Evolutionary conservation across 305 asterid genomes (phyloP), one percentile per base, ranked within the genome.

Genomic region (Solanum hybrid): DNA sequence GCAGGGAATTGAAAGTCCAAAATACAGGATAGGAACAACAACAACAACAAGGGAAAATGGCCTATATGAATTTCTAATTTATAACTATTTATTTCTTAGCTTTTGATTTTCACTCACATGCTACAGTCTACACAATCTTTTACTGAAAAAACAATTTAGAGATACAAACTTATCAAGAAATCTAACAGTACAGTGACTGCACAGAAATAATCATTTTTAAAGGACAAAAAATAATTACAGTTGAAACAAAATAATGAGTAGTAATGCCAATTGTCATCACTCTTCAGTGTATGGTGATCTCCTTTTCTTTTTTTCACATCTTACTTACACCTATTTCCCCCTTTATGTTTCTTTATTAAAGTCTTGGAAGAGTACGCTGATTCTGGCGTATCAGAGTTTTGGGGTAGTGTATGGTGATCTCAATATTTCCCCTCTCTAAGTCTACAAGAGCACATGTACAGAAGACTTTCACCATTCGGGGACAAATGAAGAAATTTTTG

Each of bases 391-490:
- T 91, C 99, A 96, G 91, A 95, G 98, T 90, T 97, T 97, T 51
- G 99, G 99, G 83, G 98, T 96, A 39, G 99, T 97, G 24, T 97
- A 97, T 89, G 99, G 99, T 4, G 99, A 97, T 95, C 98, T 97
- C 29, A 95, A 97, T 92, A 97, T 97, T 91, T 97, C 99, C 80
- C 99, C 98, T 31, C 94, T 97, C 29, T 97, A 97, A 89, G 99
- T 96, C 40, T 97, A 92, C 97, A 95, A 93, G 93, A 96, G 98
- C 94, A 95, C 99, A 91, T 97, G 95, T 93, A 98, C 99, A 3
- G 97, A 96, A 91, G 99, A 97, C 90, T 95, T 97, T 90, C 97
- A 94, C 83, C 98, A 97, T 91, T 97, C 97, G 0, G 98, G 94
- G 89, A 97, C 99, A 10, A 95, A 97, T 74, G 99, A 97, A 90